Percentiles rank a stretch among this genome's conserved stretches.
phyloP scores from a whole-genome alignment of 1,139 yeast genomes.

The Geotrichum reessii region DNA sequence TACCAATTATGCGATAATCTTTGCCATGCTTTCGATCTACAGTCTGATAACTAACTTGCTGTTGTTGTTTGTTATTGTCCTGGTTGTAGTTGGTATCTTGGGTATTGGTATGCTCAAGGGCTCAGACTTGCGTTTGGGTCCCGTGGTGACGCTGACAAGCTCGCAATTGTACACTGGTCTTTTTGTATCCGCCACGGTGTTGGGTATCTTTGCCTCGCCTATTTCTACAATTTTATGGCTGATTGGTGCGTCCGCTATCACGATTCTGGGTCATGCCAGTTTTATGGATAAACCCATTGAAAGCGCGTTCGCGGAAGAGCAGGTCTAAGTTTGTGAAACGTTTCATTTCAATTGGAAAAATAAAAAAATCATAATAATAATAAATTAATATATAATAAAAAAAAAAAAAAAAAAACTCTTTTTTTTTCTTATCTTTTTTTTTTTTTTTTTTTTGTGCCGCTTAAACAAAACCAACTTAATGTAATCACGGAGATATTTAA shows the following conservation, averaged over 20 bases:
- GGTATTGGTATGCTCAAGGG: constrained; percentile 79
- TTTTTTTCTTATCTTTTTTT: no score
- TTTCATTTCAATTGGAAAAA: background rate
- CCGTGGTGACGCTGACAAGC: constrained; percentile 44
- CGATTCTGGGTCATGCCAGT: constrained; percentile 85
- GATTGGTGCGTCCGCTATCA: constrained; percentile 86
- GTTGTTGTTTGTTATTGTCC: constrained; percentile 68
- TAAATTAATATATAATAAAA: background rate
- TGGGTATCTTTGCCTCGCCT: constrained; percentile 91
- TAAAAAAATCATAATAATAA: background rate
- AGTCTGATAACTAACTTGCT: constrained; percentile 77
- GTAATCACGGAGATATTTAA: no score
- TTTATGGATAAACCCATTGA: constrained; percentile 97
- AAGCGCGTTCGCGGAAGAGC: constrained; percentile 89
- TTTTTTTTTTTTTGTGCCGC: no score
- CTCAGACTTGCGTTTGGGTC: constrained; percentile 60
- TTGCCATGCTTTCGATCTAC: constrained; percentile 62
- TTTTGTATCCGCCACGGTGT: constrained; percentile 62
- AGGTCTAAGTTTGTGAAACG: constrained; percentile 37
- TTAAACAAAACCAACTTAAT: no score
- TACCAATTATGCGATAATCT: constrained; percentile 75
- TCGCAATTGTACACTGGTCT: constrained; percentile 87
- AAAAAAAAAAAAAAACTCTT: no score
- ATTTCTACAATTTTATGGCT: constrained; percentile 93
- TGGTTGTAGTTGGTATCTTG: constrained; percentile 56